A percentile compares a stretch with the other conserved stretches of the same genome.
phyloP scores from a whole-genome alignment of 306 rosid species.

The Cicer arietinum region DNA sequence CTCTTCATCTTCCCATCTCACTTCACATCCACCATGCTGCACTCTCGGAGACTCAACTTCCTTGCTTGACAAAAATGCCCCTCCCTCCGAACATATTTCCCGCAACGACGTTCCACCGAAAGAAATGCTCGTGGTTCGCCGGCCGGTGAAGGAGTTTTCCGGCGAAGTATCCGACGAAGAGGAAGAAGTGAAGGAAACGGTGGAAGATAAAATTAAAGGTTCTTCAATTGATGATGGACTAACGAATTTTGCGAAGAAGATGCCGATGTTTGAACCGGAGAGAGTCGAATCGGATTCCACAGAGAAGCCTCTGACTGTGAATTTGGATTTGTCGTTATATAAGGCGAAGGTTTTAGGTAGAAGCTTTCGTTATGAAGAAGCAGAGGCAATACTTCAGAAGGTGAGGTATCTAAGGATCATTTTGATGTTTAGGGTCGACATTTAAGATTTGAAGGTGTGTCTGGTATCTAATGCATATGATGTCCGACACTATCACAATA shows the following conservation, averaged over 20 bases:
- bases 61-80: slow-evolving; percentile 46
- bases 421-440: background rate
- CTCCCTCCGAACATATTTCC: slow-evolving; percentile 36
- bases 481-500: no score
- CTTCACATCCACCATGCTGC: slow-evolving; percentile 51
- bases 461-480: no score
- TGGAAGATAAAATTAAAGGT: slow-evolving; percentile 34
- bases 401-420: slow-evolving; percentile 44
- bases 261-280: slow-evolving; percentile 82
- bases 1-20: slow-evolving; percentile 45
- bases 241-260: slow-evolving; percentile 71
- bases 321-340: slow-evolving; percentile 86
- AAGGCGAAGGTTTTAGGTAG: slow-evolving; percentile 72
- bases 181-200: slow-evolving; percentile 27
- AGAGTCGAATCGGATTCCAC: slow-evolving; percentile 50
- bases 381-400: slow-evolving; percentile 68
- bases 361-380: slow-evolving; percentile 62
- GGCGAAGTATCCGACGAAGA: slow-evolving; percentile 48
- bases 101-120: slow-evolving; percentile 3
- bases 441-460: no score
- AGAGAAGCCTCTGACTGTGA: slow-evolving; percentile 71
- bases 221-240: slow-evolving; percentile 62
- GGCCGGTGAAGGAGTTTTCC: slow-evolving; percentile 72
- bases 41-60: slow-evolving; percentile 60
- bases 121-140: slow-evolving; percentile 66